Evolutionary conservation across 108 stramenopile genomes (phyloP).

Genomic region (Stephanodiscus minutulus): DNA sequence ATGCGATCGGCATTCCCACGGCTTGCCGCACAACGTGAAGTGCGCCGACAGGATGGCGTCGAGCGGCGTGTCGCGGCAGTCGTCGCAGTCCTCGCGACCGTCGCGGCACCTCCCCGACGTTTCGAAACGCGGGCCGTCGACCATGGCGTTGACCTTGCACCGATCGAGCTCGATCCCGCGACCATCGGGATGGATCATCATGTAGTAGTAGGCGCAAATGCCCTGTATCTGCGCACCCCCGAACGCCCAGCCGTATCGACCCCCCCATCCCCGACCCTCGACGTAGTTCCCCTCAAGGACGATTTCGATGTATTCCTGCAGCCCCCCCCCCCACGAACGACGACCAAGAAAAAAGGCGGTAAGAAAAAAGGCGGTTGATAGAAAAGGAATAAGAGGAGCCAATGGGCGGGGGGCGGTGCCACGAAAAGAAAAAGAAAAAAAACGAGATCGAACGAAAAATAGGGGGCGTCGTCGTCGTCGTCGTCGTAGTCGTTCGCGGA

Average conservation of each 20-base stretch:
- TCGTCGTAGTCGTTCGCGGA: too few species aligned
- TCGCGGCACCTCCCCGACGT: slow-evolving; percentile 51
- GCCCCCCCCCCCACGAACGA: too few species aligned
- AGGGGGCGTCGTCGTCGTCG: too few species aligned
- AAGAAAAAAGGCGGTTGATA: too few species aligned
- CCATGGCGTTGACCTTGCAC: slow-evolving; percentile 71
- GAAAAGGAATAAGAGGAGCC: too few species aligned
- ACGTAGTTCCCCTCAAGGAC: slow-evolving; percentile 59
- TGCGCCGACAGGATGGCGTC: slow-evolving; percentile 63
- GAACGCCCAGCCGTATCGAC: slow-evolving; percentile 62
- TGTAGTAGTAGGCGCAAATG: slow-evolving; percentile 74
- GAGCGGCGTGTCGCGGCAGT: slow-evolving; percentile 61
- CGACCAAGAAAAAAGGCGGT: too few species aligned
- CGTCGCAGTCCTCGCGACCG: slow-evolving; percentile 59
- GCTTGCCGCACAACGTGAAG: slow-evolving; percentile 88
- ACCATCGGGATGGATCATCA: slow-evolving; percentile 27
- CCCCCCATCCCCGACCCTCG: slow-evolving; percentile 44
- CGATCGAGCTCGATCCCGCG: slow-evolving; percentile 59
- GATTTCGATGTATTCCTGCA: slow-evolving; percentile 59
- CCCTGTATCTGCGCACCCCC: slow-evolving; percentile 79
- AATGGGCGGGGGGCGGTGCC: too few species aligned
- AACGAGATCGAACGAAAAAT: too few species aligned
- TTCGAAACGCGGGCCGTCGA: slow-evolving; percentile 56
- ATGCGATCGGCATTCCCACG: slow-evolving; percentile 57
- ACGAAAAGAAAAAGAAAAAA: too few species aligned